Conservation (phyloP, 2,329 filamentous ascomycete species). For the Metarhizium brunneum region DNA sequence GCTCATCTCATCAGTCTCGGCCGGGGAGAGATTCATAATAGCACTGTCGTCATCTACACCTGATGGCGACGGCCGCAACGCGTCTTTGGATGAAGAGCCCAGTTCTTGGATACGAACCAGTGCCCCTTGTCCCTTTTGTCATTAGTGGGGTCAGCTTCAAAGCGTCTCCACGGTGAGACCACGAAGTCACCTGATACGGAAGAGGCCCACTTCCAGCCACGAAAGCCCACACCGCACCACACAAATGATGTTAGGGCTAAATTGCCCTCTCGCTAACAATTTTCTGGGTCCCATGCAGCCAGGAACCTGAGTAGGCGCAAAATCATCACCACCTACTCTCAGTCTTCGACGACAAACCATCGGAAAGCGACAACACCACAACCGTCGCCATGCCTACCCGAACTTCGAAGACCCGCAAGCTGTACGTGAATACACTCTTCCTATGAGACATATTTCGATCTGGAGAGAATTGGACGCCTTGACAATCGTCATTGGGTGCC, state of each 20-base stretch:
- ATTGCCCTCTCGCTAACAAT: constrained; percentile 32
- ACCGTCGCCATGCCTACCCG: constrained; percentile 62
- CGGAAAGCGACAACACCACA: constrained; percentile 35
- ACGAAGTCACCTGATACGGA: constrained; percentile 21
- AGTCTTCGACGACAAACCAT: constrained; percentile 24
- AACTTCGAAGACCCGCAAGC: constrained; percentile 69
- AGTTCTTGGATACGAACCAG: background rate
- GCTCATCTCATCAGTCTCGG: background rate
- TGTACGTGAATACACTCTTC: constrained; percentile 42
- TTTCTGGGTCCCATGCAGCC: constrained; percentile 19
- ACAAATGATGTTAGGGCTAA: constrained; percentile 26
- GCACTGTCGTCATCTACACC: background rate
- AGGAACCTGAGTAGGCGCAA: constrained; percentile 23
- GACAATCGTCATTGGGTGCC: constrained; percentile 4
- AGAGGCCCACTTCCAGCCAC: background rate
- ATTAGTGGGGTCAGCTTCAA: background rate
- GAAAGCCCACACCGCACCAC: background rate
- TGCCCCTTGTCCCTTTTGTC: background rate
- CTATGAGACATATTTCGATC: background rate
- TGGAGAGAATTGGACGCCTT: constrained; percentile 4
- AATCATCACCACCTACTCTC: constrained; percentile 28
- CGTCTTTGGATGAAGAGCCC: background rate
- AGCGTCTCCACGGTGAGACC: constrained; percentile 12
- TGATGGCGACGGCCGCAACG: background rate
- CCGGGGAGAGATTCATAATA: background rate